Evolutionary conservation across 2,329 filamentous ascomycete genomes (phyloP), one percentile per base, ranked within the genome.

Genomic region (Trichoderma oligosporum): DNA sequence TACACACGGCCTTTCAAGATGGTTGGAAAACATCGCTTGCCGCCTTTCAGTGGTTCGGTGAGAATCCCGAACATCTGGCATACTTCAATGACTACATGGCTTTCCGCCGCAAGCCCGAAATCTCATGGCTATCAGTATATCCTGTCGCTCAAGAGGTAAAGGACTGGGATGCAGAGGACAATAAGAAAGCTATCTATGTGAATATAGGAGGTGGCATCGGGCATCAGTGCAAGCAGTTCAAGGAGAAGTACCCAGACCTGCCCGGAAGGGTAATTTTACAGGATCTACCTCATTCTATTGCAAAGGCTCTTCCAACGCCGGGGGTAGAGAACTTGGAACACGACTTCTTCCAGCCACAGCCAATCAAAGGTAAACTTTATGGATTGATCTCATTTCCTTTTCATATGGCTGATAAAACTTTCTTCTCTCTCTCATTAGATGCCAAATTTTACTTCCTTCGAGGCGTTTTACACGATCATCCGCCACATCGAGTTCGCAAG

Each of bases 361-460:
- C 64, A 7, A 52, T 67, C 3, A 64, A 66, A 60, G 61, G 67
- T 66, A 44, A 44, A 25, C 12, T 24, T 6, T 11, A 27, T 20
- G n/a, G n/a, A n/a, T n/a, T n/a, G n/a, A n/a, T n/a, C n/a, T n/a
- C n/a, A n/a, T n/a, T n/a, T n/a, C n/a, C n/a, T n/a, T n/a, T n/a
- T n/a, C n/a, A n/a, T n/a, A n/a, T n/a, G n/a, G n/a, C n/a, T n/a
- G n/a, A n/a, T n/a, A n/a, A n/a, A n/a, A n/a, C n/a, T n/a, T n/a
- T n/a, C n/a, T n/a, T n/a, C n/a, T n/a, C n/a, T n/a, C n/a, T n/a
- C n/a, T n/a, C n/a, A 9, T n/a, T 18, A 66, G 64, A 52, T 49
- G 66, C 63, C 4, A 58, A 60, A 3, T 63, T 64, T 4, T 67
- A 67, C 49, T 68, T 68, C 52, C 66, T 67, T 36, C 65, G 66